Base-by-base conservation (phyloP, 148 eudicot species). In the Oxyria digyna region DNA sequence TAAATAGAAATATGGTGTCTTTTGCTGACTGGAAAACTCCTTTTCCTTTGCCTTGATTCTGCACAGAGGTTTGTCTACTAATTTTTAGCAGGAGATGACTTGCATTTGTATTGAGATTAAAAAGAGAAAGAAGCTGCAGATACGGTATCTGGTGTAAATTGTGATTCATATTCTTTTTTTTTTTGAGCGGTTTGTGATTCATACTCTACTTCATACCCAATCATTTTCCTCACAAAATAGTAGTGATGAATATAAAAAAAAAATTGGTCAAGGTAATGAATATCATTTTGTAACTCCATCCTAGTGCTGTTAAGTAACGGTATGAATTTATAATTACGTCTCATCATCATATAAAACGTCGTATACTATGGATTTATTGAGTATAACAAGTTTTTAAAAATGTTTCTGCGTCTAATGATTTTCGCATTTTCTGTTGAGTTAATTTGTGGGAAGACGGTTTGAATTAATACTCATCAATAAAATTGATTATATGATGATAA, bases 1-100 rank as follows among this genome's bases (percentile, higher is more conserved):
- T 92, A 8, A 89, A 84, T 62, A 77, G 96, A 81, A 76, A 89
- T 70, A 79, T 92, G 67, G 79, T 81, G 17, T 85, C 92, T 46
- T 87, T 92, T 63, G 71, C 74, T 69, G 81, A 76, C 42, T 92
- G 96, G 98, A 89, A 79, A 75, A 85, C 91, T 43, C 96, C 98
- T 20, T 69, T 87, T 89, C 87, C 87, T 26, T 81, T 91, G 82
- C 97, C 95, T 74, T 91, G 69, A 66, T 66, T 48, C 21, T 4
- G 32, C 23, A 18, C 35, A 27, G 65, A 59, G 38, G 20, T 31
- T 59, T 14, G 35, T 29, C 1, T 59, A 14, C 49, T 45, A 9
- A 45, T 45, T 13, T n/a, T 13, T n/a, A 45, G 5, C 5, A 45
- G 49, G 49, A 3, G 49, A 45, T 45, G 18, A 45, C n/a, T 45